These are phyloP conservation scores for Corylus heterophylla DNA, from an alignment of 306 rosid genomes.

Conservation along the genomic window DNA sequence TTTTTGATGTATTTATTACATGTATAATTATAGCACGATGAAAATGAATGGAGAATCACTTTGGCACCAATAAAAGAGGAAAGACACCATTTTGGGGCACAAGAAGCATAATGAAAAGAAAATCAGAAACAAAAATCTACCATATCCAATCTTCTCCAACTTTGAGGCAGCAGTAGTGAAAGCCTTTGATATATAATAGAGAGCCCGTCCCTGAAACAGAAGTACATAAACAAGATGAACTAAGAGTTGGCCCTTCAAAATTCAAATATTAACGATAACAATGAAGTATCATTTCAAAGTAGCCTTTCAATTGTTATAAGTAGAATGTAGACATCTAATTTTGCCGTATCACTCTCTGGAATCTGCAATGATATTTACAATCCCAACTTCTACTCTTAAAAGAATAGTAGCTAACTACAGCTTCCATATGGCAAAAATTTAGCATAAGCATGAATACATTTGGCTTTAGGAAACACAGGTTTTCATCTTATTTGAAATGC, in stretches of 20 bases:
- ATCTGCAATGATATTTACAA: background rate
- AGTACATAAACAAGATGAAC: constrained; percentile 30
- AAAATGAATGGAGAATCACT: background rate
- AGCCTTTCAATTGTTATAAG: background rate
- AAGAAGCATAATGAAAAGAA: background rate
- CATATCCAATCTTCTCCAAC: constrained; percentile 93
- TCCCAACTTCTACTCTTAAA: background rate
- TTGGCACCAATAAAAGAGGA: background rate
- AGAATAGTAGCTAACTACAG: constrained; percentile 1
- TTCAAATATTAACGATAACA: background rate
- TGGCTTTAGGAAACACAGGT: background rate
- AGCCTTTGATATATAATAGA: constrained; percentile 76
- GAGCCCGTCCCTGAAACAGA: constrained; percentile 73
- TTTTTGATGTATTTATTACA: background rate
- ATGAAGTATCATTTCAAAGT: background rate
- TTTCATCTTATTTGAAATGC: constrained; percentile 7
- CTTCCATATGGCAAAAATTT: background rate
- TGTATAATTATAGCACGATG: too few relatives aligned
- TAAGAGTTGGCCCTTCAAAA: constrained; percentile 7
- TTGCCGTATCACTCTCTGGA: background rate
- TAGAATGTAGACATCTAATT: background rate
- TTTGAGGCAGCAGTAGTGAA: constrained; percentile 87
- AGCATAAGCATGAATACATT: background rate
- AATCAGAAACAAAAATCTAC: constrained; percentile 31
- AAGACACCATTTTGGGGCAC: background rate